A percentile compares a stretch with the other conserved stretches of the same genome.
These are phyloP conservation scores for Mycena floridula DNA, from an alignment of 768 basidiomycete genomes.

Conservation along the genomic window DNA sequence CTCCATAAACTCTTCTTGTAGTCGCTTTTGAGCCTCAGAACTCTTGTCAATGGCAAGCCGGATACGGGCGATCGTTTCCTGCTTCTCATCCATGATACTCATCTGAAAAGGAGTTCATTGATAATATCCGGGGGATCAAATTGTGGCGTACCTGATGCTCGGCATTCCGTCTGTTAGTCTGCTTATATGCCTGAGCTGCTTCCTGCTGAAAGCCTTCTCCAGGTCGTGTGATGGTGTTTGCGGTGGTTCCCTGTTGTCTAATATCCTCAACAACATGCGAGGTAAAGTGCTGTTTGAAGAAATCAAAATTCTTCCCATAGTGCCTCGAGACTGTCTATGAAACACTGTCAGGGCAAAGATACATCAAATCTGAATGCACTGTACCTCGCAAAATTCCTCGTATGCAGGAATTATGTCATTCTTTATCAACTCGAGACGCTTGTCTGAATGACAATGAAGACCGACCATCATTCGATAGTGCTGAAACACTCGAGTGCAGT, in stretches of 20 bases:
- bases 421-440: conserved; percentile 13
- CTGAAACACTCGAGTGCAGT: conserved; percentile 18
- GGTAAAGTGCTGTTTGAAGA: conserved; percentile 21
- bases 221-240: conserved; percentile 20
- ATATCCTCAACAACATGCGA: conserved; percentile 19
- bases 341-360: too few relatives aligned
- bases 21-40: conserved; percentile 6
- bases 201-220: conserved; percentile 12
- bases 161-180: conserved; percentile 22
- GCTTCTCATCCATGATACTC: conserved; percentile 19
- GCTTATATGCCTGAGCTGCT: conserved; percentile 18
- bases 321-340: conserved; percentile 13
- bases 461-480: conserved; percentile 18
- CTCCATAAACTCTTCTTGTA: not conserved
- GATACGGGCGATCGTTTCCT: conserved; percentile 22
- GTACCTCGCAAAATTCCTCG: too few relatives aligned
- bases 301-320: conserved; percentile 22
- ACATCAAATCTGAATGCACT: too few relatives aligned
- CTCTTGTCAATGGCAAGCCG: conserved; percentile 18
- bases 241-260: conserved; percentile 17
- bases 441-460: conserved; percentile 19
- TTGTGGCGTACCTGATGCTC: conserved; percentile 19
- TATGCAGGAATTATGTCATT: too few relatives aligned
- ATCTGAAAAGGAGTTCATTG: conserved; percentile 10
- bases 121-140: conserved; percentile 1